phyloP scores from a whole-genome alignment of 345 rosid genomes.

The Sisymbrium altissimum region DNA sequence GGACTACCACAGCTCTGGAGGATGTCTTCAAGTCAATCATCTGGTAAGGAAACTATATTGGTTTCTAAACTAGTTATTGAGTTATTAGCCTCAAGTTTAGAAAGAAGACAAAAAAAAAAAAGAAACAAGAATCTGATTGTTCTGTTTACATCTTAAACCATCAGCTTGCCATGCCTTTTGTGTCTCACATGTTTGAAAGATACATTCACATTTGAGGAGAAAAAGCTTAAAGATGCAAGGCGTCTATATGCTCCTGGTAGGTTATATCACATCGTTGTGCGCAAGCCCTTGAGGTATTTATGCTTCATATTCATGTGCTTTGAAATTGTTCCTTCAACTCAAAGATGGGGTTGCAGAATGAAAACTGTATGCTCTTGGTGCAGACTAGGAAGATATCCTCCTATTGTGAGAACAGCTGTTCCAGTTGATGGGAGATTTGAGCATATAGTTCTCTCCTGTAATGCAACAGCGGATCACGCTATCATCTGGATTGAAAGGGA shows the following conservation, averaged over 20 bases:
- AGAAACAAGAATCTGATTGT: slow-evolving; percentile 8
- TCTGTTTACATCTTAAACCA: slow-evolving; percentile 12
- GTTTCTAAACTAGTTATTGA: not conserved
- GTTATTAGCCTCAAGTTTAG: not conserved
- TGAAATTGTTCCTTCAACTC: not conserved
- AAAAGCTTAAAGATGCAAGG: slow-evolving; percentile 77
- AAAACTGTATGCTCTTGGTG: slow-evolving; percentile 17
- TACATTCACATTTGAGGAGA: slow-evolving; percentile 81
- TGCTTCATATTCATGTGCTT: not conserved
- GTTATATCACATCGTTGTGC: slow-evolving; percentile 83
- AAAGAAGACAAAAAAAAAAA: not conserved
- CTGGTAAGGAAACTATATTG: slow-evolving; percentile 64
- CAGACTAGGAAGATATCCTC: slow-evolving; percentile 88
- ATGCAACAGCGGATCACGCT: slow-evolving; percentile 84
- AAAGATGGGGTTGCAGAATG: not conserved
- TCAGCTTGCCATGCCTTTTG: slow-evolving; percentile 90
- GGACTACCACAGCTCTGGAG: slow-evolving; percentile 78
- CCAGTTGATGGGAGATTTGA: slow-evolving; percentile 98
- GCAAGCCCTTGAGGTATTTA: slow-evolving; percentile 74
- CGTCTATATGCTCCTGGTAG: slow-evolving; percentile 94
- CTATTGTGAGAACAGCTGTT: slow-evolving; percentile 93
- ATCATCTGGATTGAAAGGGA: slow-evolving; percentile 88
- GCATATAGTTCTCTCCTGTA: slow-evolving; percentile 84
- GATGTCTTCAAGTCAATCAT: slow-evolving; percentile 75
- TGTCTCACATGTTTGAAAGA: slow-evolving; percentile 90